Evolutionary conservation across 2,329 filamentous ascomycete species (phyloP), one percentile per base, ranked within the genome.

Genomic region (Cadophora gregata): DNA sequence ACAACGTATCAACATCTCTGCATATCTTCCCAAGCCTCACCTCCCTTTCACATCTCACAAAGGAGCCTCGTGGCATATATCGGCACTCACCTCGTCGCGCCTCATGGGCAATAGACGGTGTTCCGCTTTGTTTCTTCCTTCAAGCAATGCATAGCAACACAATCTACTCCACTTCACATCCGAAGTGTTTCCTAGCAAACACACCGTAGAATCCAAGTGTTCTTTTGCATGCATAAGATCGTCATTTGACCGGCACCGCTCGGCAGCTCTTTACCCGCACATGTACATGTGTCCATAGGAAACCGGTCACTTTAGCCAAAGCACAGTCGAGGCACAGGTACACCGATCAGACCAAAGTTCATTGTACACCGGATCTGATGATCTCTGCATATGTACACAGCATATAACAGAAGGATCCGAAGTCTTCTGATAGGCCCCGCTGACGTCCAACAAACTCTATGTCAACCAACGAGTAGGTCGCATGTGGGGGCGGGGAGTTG

Each of bases 161-260:
- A 33, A 33, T 33, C 31, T 6, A 33, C 31, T 10, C 5, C 31
- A 10, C 31, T 33, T 10, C 31, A 33, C 5, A 33, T 10, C 31
- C 10, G n/a, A n/a, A n/a, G n/a, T n/a, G n/a, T 33, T 33, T 33
- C 31, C 31, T n/a, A n/a, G 31, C 31, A 5, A 33, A 10, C 31
- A 5, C 31, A 5, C 31, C 31, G 6, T 42, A 42, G 8, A 42
- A 16, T 9, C 4, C 14, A 42, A 42, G 38, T 42, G 38, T 42
- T 25, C 21, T 21, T 7, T 12, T 50, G 21, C 21, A 42, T 21
- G 27, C 8, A 51, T 5, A 27, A 25, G 21, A 21, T 25, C 31
- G 21, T 58, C 31, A 38, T 42, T 12, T 58, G 55, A 58, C 14
- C 31, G 55, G 42, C 42, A 31, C 42, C 33, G 55, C 33, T 58